Percentiles rank a stretch among this genome's conserved stretches.
phyloP scores from a whole-genome alignment of 1,284 basidiomycete genomes.

The Cryptococcus sp. region DNA sequence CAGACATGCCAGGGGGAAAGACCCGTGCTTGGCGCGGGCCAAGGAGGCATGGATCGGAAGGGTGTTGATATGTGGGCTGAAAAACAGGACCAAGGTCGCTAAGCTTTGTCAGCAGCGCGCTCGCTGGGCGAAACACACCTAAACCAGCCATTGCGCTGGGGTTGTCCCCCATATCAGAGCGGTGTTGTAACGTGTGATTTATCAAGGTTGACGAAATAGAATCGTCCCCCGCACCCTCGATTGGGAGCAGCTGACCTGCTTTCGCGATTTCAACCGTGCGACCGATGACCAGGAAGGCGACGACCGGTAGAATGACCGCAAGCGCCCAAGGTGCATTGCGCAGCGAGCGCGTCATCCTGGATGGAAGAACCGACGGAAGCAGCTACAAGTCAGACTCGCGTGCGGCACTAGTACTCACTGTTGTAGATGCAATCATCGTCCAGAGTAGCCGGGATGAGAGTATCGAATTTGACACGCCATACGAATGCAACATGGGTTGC shows the following conservation, averaged over 20 bases:
- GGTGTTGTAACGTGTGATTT: too few species aligned
- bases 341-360: constrained; percentile 33
- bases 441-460: constrained; percentile 39
- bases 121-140: too few species aligned
- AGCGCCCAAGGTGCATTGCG: constrained; percentile 33
- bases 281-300: constrained; percentile 51
- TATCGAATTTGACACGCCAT: constrained; percentile 32
- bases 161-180: too few species aligned
- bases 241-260: constrained; percentile 38
- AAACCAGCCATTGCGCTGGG: too few species aligned
- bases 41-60: constrained; percentile 49
- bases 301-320: constrained; percentile 44
- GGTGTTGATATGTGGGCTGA: constrained; percentile 52
- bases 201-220: neutral
- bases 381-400: constrained; percentile 27
- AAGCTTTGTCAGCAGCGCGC: constrained; percentile 1
- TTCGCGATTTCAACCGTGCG: constrained; percentile 51
- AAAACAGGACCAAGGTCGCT: constrained; percentile 51
- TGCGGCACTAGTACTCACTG: constrained; percentile 23
- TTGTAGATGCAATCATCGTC: constrained; percentile 39
- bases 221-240: constrained; percentile 17
- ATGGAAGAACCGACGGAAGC: constrained; percentile 44
- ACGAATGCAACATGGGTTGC: constrained; percentile 37
- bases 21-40: constrained; percentile 39
- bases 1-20: constrained; percentile 47